Conservation (phyloP, 345 rosid species). For the Pugionium cornutum region DNA sequence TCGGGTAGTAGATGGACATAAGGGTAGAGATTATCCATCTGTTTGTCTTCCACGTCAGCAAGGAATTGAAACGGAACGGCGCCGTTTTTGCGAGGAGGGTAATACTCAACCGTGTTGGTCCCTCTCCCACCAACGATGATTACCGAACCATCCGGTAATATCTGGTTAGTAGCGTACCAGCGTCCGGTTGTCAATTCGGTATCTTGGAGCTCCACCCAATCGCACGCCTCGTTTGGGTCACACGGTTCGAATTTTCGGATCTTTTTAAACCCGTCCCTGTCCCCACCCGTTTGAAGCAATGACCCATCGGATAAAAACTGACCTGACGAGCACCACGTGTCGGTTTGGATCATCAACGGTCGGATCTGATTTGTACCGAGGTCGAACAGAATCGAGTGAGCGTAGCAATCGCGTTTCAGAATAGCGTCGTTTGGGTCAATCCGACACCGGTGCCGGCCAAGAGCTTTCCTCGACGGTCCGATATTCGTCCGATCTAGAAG, state of each 20-base stretch:
- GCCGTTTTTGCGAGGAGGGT: conserved; percentile 55
- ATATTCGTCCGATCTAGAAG: conserved; percentile 85
- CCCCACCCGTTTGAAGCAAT: conserved; percentile 77
- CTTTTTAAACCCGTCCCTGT: conserved; percentile 53
- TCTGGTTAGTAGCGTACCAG: conserved; percentile 73
- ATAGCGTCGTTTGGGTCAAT: conserved; percentile 49
- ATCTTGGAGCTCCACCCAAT: conserved; percentile 68
- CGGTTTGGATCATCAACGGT: conserved; percentile 65
- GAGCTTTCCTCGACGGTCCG: conserved; percentile 69
- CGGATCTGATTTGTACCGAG: conserved; percentile 52
- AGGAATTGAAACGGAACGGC: conserved; percentile 71
- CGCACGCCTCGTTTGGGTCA: conserved; percentile 46
- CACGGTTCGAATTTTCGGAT: conserved; percentile 63
- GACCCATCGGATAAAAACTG: conserved; percentile 71
- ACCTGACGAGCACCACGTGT: conserved; percentile 84
- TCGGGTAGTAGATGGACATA: conserved; percentile 86
- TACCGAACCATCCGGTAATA: conserved; percentile 73
- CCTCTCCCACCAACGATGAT: conserved; percentile 72
- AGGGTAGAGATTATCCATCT: conserved; percentile 91
- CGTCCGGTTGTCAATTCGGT: conserved; percentile 51
- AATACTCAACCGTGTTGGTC: conserved; percentile 62
- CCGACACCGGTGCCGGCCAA: conserved; percentile 63
- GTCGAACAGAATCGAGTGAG: conserved; percentile 64
- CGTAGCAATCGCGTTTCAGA: conserved; percentile 75
- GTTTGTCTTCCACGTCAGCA: conserved; percentile 62